Base-by-base conservation (phyloP, 2,329 filamentous ascomycete species). In the Paracamarosporium sp. region DNA sequence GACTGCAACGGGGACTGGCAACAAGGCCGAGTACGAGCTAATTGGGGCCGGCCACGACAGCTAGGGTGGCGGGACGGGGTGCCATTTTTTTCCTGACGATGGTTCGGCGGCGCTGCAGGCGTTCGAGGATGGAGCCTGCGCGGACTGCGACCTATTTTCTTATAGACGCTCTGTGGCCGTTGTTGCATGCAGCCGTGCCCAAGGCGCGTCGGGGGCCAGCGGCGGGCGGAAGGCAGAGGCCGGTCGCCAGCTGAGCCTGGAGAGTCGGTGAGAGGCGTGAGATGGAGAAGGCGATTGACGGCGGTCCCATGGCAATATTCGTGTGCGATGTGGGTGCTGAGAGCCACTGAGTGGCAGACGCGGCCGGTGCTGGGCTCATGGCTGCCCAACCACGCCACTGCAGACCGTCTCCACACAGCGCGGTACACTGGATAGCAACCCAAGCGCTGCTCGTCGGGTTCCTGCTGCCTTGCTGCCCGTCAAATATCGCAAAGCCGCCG, bases 41-140 rank as follows among this genome's bases (percentile, higher is more conserved):
- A 74, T 71, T 56, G 68, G 60, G 63, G 65, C 24, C 50, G 64
- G 70, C 69, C 71, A 73, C 71, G 70, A 70, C 55, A 62, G 45
- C 57, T 36, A 58, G 48, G 38, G 45, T 55, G 20, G 48, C 45
- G 54, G 36, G 59, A 64, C 40, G 41, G 51, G 66, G 62, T 45
- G 43, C 17, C 64, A 43, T 12, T 43, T 57, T 65, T 50, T 71
- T 70, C n/a, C n/a, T 66, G 68, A 67, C 53, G 64, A 60, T 52
- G 41, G 48, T 50, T 58, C 43, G 52, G 60, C 63, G 55, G 48
- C 46, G 62, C 59, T 62, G 60, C 57, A 65, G 43, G 60, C 55
- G 61, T 63, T 60, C 59, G 64, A 69, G 63, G 64, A 62, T 61
- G 35, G 54, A 61, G 66, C 65, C 55, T 65, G 67, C 50, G 50